Conservation (phyloP, 192 early-diverging fungal species). For the Coemansia sp. region DNA sequence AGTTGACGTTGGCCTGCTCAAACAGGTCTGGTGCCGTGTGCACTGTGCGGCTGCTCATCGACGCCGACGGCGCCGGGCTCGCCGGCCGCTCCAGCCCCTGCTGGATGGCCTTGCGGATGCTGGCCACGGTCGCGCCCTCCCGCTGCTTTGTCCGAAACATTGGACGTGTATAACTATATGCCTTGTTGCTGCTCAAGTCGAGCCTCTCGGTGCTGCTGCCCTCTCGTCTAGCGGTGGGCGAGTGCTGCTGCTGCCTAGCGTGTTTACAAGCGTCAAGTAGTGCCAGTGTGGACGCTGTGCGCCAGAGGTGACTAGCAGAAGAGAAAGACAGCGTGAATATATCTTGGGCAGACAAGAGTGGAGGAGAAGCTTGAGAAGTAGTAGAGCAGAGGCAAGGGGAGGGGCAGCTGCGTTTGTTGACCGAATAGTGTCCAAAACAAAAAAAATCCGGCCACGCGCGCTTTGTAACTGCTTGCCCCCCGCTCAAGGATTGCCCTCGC, state of each 20-base stretch:
- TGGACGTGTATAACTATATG: too few species aligned
- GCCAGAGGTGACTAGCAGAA: conserved; percentile 13
- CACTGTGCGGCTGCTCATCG: conserved; percentile 35
- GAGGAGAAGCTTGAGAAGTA: neutral
- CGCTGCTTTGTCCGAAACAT: conserved; percentile 25
- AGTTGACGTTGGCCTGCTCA: conserved; percentile 60
- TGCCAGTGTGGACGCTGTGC: conserved; percentile 14
- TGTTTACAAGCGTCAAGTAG: conserved; percentile 23
- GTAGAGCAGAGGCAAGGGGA: conserved; percentile 2
- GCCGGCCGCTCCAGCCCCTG: conserved; percentile 44
- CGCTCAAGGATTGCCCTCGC: too few species aligned
- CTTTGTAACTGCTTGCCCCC: too few species aligned
- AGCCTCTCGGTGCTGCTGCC: neutral
- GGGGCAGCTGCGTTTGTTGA: too few species aligned
- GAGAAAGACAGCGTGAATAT: conserved; percentile 9
- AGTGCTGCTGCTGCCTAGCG: conserved; percentile 13
- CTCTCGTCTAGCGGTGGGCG: neutral
- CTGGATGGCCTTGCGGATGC: conserved; percentile 48
- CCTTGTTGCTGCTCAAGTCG: neutral
- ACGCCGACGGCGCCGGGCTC: conserved; percentile 24
- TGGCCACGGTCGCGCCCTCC: conserved; percentile 48
- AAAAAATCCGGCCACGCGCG: too few species aligned
- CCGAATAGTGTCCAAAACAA: too few species aligned
- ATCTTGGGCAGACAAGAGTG: conserved; percentile 1
- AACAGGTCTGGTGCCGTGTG: conserved; percentile 44